Evolutionary conservation across 306 rosid genomes (phyloP).

Genomic region (Cicer chorassanicum): DNA sequence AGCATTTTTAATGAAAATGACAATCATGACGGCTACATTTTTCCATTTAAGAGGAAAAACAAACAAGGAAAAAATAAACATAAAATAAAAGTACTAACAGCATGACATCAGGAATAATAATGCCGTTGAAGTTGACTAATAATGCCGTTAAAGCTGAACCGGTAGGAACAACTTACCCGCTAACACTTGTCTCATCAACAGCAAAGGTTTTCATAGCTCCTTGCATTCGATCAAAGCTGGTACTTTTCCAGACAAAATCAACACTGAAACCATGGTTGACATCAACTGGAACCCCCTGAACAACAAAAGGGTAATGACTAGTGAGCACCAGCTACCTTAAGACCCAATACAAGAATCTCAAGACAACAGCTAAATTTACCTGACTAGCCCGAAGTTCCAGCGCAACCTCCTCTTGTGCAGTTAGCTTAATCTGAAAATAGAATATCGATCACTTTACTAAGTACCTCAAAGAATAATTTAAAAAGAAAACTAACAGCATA

Average conservation of each 20-base stretch:
- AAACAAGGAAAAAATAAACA: neutral
- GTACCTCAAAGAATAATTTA: neutral
- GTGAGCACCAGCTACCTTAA: slow-evolving; percentile 34
- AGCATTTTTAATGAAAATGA: slow-evolving; percentile 29
- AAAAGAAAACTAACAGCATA: slow-evolving; percentile 9
- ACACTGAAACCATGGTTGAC: slow-evolving; percentile 96
- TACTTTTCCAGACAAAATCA: slow-evolving; percentile 99
- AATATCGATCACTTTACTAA: slow-evolving; percentile 26
- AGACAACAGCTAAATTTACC: slow-evolving; percentile 53
- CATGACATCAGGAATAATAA: slow-evolving; percentile 14
- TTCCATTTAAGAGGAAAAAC: neutral
- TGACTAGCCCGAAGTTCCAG: slow-evolving; percentile 97
- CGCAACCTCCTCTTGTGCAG: slow-evolving; percentile 99
- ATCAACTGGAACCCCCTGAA: slow-evolving; percentile 98
- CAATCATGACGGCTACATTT: slow-evolving; percentile 7
- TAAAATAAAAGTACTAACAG: neutral
- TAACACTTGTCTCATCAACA: slow-evolving; percentile 98
- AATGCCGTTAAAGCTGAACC: slow-evolving; percentile 14
- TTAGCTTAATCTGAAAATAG: slow-evolving; percentile 83
- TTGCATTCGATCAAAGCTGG: slow-evolving; percentile 99
- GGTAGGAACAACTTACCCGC: slow-evolving; percentile 70
- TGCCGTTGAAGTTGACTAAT: slow-evolving; percentile 4
- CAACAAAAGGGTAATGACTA: slow-evolving; percentile 40
- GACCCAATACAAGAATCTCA: slow-evolving; percentile 7
- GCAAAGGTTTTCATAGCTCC: slow-evolving; percentile 99